These are phyloP conservation scores for Galeopsis tetrahit DNA, from an alignment of 257 asterid genomes.

Conservation along the genomic window DNA sequence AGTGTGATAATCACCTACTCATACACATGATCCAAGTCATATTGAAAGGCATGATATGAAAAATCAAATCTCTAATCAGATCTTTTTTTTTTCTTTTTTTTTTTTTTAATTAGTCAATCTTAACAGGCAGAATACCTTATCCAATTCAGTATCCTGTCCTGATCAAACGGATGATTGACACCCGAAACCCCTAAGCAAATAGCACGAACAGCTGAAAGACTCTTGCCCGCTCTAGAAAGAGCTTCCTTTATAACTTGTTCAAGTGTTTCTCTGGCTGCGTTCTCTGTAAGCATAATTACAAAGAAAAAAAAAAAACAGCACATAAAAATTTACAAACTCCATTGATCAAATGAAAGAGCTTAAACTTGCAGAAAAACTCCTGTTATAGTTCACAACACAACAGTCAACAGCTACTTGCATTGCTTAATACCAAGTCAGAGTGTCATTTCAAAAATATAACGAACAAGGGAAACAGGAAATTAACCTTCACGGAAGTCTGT, in stretches of 20 bases:
- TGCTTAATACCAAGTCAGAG: neutral
- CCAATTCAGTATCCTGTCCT: constrained; percentile 78
- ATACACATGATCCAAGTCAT: constrained; percentile 10
- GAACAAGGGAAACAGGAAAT: neutral
- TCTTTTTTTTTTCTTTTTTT: too few relatives aligned
- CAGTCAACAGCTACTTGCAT: neutral
- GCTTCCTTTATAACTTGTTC: constrained; percentile 77
- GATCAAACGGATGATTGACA: constrained; percentile 83
- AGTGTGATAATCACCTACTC: constrained; percentile 6
- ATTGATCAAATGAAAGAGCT: constrained; percentile 16
- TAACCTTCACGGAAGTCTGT: neutral
- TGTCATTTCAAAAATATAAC: neutral
- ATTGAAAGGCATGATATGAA: neutral
- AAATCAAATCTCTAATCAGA: constrained; percentile 23
- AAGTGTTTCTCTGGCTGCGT: constrained; percentile 73
- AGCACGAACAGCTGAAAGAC: constrained; percentile 71
- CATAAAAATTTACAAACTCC: constrained; percentile 9
- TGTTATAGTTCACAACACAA: neutral
- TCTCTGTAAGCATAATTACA: constrained; percentile 50
- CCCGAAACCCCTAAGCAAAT: constrained; percentile 95
- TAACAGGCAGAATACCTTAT: constrained; percentile 59
- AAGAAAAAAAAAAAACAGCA: constrained; percentile 2
- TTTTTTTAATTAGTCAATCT: neutral
- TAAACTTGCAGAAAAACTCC: constrained; percentile 5
- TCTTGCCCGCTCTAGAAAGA: constrained; percentile 67